Base-by-base conservation (phyloP, 768 basidiomycete species). In the Leccinum rimulosum region DNA sequence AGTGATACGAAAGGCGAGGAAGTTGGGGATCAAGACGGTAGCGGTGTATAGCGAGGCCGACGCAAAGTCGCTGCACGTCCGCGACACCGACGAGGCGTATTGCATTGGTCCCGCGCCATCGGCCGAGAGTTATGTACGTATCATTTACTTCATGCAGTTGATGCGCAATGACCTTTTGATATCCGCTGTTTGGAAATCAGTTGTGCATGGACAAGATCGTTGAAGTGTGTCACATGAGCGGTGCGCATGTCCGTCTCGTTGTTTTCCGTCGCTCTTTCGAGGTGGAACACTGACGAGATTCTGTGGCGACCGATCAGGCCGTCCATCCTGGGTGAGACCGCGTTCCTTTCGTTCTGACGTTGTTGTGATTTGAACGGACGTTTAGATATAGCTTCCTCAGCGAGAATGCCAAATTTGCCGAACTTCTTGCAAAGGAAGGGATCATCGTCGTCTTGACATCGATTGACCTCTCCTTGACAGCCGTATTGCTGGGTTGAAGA, bases 31-130 rank as follows among this genome's bases (percentile, higher is more conserved):
- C 70, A 87, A 83, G 80, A 94, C 92, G 0, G 95, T 97, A 15
- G 94, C 94, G 0, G 91, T 98, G 8, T 97, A 89, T 70, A 93
- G 90, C 60, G 92, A 95, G 50, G 92, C 85, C 6, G 95, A 98
- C 63, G 83, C 78, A 52, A 79, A 88, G 68, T 82, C 92, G 0
- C 71, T 95, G 60, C 95, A 98, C 71, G 93, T 95, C 25, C 75
- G 84, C 61, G 77, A 94, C 78, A 92, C 92, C 5, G 92, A 94
- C 65, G 91, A 94, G 67, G 91, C 92, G n/a, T 91, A 89, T 66
- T 91, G 89, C 63, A 93, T 98, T 43, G 95, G 95, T 1, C 92
- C 92, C n/a, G 90, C 95, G 1, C 87, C 88, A 1, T 94, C 93
- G 1, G 75, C 87, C 0, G 88, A 95, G 70, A 94, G 91, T 69